phyloP scores from a whole-genome alignment of 2,329 filamentous ascomycete species.

The Fusarium piperis region DNA sequence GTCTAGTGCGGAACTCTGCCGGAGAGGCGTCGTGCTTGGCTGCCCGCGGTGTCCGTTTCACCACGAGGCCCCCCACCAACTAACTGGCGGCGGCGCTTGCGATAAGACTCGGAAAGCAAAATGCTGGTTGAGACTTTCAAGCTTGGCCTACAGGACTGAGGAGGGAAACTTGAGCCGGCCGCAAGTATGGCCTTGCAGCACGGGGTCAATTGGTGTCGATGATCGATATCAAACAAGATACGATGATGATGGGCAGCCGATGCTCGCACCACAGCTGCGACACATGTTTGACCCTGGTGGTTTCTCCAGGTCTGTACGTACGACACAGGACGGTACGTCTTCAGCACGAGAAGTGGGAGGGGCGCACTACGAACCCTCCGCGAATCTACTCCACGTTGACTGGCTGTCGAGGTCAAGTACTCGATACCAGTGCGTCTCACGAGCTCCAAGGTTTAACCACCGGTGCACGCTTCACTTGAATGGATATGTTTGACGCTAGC shows the following conservation, averaged over 20 bases:
- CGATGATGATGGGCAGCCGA: not conserved
- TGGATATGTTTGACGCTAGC: slow-evolving; percentile 19
- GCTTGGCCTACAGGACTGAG: not conserved
- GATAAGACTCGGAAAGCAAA: slow-evolving; percentile 30
- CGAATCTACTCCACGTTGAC: not conserved
- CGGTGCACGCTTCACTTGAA: slow-evolving; percentile 6
- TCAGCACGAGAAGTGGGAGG: slow-evolving; percentile 10
- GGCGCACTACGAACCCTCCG: not conserved
- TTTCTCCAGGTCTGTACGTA: not conserved
- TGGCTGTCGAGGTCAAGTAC: slow-evolving; percentile 8
- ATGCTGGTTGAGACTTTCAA: slow-evolving; percentile 23
- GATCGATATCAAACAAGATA: not conserved
- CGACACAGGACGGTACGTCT: not conserved
- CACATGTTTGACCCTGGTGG: slow-evolving; percentile 9
- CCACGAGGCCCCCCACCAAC: slow-evolving; percentile 38
- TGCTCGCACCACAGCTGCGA: slow-evolving; percentile 5
- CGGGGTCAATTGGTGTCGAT: not conserved
- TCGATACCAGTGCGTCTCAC: slow-evolving; percentile 11
- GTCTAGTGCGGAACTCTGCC: slow-evolving; percentile 39
- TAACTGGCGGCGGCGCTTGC: slow-evolving; percentile 30
- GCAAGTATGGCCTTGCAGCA: not conserved
- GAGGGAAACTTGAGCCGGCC: slow-evolving; percentile 23
- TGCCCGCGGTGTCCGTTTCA: slow-evolving; percentile 36
- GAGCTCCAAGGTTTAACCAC: slow-evolving; percentile 5
- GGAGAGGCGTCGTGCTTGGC: slow-evolving; percentile 30